Evolutionary conservation across 2,329 filamentous ascomycete genomes (phyloP), one percentile per base, ranked within the genome.

Genomic region (Harringtonia lauricola): DNA sequence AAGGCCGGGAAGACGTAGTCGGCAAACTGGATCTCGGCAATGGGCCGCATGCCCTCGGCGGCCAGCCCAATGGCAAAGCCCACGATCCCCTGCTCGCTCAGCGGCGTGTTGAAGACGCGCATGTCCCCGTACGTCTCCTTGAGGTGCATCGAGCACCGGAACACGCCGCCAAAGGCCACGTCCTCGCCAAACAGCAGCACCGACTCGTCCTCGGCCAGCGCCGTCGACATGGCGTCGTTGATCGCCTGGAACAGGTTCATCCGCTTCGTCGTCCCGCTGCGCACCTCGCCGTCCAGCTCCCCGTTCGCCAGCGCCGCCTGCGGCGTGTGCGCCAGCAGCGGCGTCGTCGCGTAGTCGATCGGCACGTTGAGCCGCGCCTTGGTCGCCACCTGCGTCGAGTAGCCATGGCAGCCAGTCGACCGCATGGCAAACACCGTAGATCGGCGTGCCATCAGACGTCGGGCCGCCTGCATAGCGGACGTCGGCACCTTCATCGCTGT

Each of bases 121-220:
- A 92, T 84, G 3, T 78, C 74, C 9, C 92, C 92, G 60, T 92
- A 94, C 44, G 86, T 86, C 49, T 88, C 84, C 28, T 87, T 80
- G 15, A 98, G 72, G 54, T 89, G 86, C 79, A 92, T 90, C 28
- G 86, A 90, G 64, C 88, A 95, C 45, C 92, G 77, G 58, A 98
- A 98, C 15, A 98, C 92, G 43, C 92, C 92, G 35, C 92, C 92
- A 46, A 98, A 98, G 14, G 92, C 86, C 8, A 98, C 88, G 59
- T 98, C 92, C 63, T 98, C 92, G 35, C 92, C 92, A 56, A 98
- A 98, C 10, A 98, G 73, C 45, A 96, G 68, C 19, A 95, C 87
- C 17, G 82, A 80, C 51, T 94, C 86, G 55, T 95, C 89, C 30
- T 82, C 77, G 15, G 83, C 77, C 24, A 98, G 72, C 21, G 90